Conservation (phyloP, 2,329 filamentous ascomycete species). For the Penicillium concentricum region DNA sequence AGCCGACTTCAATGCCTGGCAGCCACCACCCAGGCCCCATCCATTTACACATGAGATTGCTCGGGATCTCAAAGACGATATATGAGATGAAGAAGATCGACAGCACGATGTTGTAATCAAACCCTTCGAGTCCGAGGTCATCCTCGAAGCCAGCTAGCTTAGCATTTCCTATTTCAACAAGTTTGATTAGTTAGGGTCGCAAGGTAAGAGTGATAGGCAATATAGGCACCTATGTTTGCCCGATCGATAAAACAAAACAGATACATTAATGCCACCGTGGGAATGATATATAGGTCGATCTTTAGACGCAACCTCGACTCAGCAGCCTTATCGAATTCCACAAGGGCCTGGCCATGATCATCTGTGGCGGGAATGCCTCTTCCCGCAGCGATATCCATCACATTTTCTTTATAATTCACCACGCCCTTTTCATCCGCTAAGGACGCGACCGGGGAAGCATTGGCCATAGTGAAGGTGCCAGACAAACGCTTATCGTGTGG, state of each 20-base stretch:
- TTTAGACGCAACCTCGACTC: slow-evolving; percentile 61
- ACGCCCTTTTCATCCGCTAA: slow-evolving; percentile 22
- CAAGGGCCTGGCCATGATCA: slow-evolving; percentile 51
- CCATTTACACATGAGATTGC: slow-evolving; percentile 63
- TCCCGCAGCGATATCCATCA: slow-evolving; percentile 39
- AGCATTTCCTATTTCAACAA: slow-evolving; percentile 57
- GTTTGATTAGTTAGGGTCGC: no score
- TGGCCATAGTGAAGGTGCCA: no score
- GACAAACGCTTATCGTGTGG: no score
- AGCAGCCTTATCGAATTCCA: slow-evolving; percentile 56
- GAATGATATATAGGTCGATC: slow-evolving; percentile 65
- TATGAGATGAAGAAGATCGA: slow-evolving; percentile 72
- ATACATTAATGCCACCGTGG: slow-evolving; percentile 65
- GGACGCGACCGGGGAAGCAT: no score
- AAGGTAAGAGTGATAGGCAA: not conserved
- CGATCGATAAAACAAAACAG: slow-evolving; percentile 73
- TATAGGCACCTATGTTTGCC: slow-evolving; percentile 63
- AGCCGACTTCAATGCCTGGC: slow-evolving; percentile 60
- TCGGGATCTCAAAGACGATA: slow-evolving; percentile 70
- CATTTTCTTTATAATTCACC: slow-evolving; percentile 17
- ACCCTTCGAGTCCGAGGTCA: slow-evolving; percentile 58
- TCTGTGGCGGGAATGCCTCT: slow-evolving; percentile 51
- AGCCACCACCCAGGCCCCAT: slow-evolving; percentile 72
- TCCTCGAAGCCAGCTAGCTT: slow-evolving; percentile 63
- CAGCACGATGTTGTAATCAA: slow-evolving; percentile 68